These are phyloP conservation scores for Venturiaceae sp. DNA, from an alignment of 2,329 filamentous ascomycete species.

Conservation along the genomic window DNA sequence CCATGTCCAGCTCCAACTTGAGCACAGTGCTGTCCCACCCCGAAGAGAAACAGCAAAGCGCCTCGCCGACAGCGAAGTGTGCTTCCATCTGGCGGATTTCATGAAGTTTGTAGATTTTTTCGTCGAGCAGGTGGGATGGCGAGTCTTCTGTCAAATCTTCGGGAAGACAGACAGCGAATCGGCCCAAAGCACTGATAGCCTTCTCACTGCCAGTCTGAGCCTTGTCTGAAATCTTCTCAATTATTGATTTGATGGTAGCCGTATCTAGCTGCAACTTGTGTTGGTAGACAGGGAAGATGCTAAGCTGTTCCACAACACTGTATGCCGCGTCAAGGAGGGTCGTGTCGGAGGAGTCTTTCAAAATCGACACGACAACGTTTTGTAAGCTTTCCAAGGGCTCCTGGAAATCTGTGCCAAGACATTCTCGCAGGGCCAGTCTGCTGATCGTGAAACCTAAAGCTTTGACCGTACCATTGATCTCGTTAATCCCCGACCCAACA, in stretches of 20 bases:
- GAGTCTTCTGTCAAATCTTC: slow-evolving; percentile 28
- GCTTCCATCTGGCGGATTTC: slow-evolving; percentile 79
- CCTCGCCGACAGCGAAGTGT: slow-evolving; percentile 85
- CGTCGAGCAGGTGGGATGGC: slow-evolving; percentile 47
- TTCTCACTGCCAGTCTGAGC: slow-evolving; percentile 75
- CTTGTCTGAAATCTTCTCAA: slow-evolving; percentile 53
- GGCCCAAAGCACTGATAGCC: slow-evolving; percentile 72
- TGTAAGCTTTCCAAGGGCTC: neutral
- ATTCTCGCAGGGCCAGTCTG: neutral
- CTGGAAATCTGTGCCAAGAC: neutral
- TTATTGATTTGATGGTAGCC: slow-evolving; percentile 22
- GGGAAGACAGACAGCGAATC: slow-evolving; percentile 56
- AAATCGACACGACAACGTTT: slow-evolving; percentile 22
- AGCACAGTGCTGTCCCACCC: slow-evolving; percentile 73
- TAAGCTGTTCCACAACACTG: slow-evolving; percentile 49
- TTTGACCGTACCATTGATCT: slow-evolving; percentile 46
- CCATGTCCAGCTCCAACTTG: slow-evolving; percentile 13
- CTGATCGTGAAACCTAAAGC: slow-evolving; percentile 1
- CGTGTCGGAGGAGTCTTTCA: slow-evolving; percentile 44
- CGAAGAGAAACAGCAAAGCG: slow-evolving; percentile 65
- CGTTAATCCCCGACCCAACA: slow-evolving; percentile 49
- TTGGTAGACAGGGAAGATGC: slow-evolving; percentile 3
- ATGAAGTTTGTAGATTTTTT: slow-evolving; percentile 55
- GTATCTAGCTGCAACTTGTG: slow-evolving; percentile 30
- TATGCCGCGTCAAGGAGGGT: slow-evolving; percentile 48